Evolutionary conservation across 345 rosid species (phyloP).

Genomic region (Nasturtium officinale): DNA sequence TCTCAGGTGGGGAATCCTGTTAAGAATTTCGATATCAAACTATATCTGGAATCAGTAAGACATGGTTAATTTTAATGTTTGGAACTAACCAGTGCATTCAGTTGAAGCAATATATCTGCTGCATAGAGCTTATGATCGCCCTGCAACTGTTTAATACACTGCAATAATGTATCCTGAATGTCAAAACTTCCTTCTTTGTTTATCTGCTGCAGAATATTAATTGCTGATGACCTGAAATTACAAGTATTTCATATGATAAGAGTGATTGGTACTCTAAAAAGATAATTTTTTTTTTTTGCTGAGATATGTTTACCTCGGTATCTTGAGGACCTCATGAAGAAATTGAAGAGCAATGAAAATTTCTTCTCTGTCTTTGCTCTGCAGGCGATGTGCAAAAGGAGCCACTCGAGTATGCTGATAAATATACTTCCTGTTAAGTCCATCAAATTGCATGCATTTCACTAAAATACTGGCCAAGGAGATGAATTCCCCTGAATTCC

Average conservation of each 20-base stretch:
- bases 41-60: not conserved
- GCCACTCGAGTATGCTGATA: conserved; percentile 58
- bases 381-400: conserved; percentile 64
- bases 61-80: not conserved
- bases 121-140: conserved; percentile 64
- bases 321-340: conserved; percentile 71
- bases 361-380: conserved; percentile 58
- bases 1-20: conserved; percentile 65
- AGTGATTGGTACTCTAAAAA: not conserved
- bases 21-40: not conserved
- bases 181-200: conserved; percentile 57
- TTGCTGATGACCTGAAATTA: conserved; percentile 67
- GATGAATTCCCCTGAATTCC: conserved; percentile 55
- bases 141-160: conserved; percentile 52
- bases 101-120: conserved; percentile 74
- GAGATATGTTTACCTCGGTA: conserved; percentile 64
- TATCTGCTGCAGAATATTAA: conserved; percentile 62
- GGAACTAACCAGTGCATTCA: conserved; percentile 60
- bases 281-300: not conserved
- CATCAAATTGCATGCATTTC: conserved; percentile 89
- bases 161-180: conserved; percentile 51
- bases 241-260: conserved; percentile 12
- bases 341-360: conserved; percentile 61
- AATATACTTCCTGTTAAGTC: conserved; percentile 64
- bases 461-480: conserved; percentile 73